A percentile compares a stretch with the other conserved stretches of the same genome.
Evolutionary conservation across 1,284 basidiomycete genomes (phyloP).

Genomic region (Meripilus lineatus): DNA sequence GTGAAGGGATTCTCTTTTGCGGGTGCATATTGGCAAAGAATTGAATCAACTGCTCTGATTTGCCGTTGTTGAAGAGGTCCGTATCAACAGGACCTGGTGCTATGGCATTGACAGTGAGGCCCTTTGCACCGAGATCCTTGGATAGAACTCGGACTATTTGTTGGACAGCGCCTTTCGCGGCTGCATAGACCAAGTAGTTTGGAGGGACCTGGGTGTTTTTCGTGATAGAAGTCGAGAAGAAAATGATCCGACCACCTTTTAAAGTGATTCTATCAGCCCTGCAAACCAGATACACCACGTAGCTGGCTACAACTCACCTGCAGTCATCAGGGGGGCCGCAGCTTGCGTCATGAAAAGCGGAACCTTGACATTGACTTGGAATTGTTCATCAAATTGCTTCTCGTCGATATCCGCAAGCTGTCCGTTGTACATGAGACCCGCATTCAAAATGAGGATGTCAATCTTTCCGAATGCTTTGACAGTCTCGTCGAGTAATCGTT

Average conservation of each 20-base stretch:
- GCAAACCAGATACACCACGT: background rate
- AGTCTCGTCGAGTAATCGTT: conserved; percentile 37
- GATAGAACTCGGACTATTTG: conserved; percentile 55
- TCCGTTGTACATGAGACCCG: conserved; percentile 44
- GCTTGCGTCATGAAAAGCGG: conserved; percentile 49
- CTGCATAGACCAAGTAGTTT: conserved; percentile 41
- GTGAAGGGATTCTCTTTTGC: conserved; percentile 39
- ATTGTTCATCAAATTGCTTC: conserved; percentile 40
- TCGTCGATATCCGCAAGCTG: conserved; percentile 41
- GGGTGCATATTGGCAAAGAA: conserved; percentile 42
- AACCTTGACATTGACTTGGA: conserved; percentile 48
- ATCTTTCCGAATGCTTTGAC: conserved; percentile 43
- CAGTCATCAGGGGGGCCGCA: conserved; percentile 33
- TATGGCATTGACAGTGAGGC: conserved; percentile 55
- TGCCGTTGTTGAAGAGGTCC: conserved; percentile 47
- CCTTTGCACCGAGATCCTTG: conserved; percentile 47
- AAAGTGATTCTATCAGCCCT: background rate
- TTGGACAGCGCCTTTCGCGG: conserved; percentile 50
- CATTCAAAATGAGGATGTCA: conserved; percentile 50
- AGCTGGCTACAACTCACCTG: conserved; percentile 30
- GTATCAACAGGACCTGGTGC: conserved; percentile 53
- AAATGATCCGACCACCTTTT: conserved; percentile 45
- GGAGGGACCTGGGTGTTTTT: conserved; percentile 36
- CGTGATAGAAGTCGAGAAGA: conserved; percentile 46
- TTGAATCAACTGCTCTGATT: conserved; percentile 42